These are phyloP conservation scores for Phytomonas sp. DNA, from an alignment of 208 protist genomes.

Conservation along the genomic window DNA sequence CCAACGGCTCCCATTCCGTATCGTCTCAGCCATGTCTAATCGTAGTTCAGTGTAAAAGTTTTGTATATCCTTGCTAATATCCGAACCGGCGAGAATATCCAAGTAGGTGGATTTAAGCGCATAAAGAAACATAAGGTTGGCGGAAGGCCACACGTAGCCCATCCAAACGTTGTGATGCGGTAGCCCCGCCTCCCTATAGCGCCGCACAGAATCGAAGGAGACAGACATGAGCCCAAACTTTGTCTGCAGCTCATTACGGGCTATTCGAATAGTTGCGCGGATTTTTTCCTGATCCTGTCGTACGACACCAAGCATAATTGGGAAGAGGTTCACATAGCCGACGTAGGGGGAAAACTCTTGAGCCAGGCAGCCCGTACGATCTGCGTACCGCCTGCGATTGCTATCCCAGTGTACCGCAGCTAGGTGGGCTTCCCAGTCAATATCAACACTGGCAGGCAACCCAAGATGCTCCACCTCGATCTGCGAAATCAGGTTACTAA, in stretches of 20 bases:
- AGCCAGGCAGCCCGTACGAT: slow-evolving; percentile 45
- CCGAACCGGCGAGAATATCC: slow-evolving; percentile 17
- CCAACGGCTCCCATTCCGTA: slow-evolving; percentile 34
- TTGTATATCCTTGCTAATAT: slow-evolving; percentile 11
- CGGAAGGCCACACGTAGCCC: slow-evolving; percentile 59
- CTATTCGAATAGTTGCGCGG: slow-evolving; percentile 35
- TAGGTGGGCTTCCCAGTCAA: slow-evolving; percentile 68
- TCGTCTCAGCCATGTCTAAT: slow-evolving; percentile 26
- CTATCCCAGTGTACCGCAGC: slow-evolving; percentile 69
- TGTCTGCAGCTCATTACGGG: slow-evolving; percentile 35
- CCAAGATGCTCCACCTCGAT: slow-evolving; percentile 48
- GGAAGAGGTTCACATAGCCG: slow-evolving; percentile 72
- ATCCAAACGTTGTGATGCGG: slow-evolving; percentile 62
- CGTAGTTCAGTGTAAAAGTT: slow-evolving; percentile 41
- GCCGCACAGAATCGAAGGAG: slow-evolving; percentile 49
- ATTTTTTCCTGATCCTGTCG: slow-evolving; percentile 27
- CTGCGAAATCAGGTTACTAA: slow-evolving; percentile 48
- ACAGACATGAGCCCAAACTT: slow-evolving; percentile 69
- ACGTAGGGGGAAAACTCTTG: slow-evolving; percentile 58
- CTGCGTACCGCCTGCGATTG: slow-evolving; percentile 43
- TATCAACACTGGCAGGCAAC: slow-evolving; percentile 30
- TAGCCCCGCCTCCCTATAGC: slow-evolving; percentile 32
- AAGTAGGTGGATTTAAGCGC: slow-evolving; percentile 57
- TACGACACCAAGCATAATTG: slow-evolving; percentile 55
- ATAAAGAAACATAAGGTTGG: slow-evolving; percentile 57